Base-by-base conservation (phyloP, 2,329 filamentous ascomycete species). In the Metarhizium robertsii region DNA sequence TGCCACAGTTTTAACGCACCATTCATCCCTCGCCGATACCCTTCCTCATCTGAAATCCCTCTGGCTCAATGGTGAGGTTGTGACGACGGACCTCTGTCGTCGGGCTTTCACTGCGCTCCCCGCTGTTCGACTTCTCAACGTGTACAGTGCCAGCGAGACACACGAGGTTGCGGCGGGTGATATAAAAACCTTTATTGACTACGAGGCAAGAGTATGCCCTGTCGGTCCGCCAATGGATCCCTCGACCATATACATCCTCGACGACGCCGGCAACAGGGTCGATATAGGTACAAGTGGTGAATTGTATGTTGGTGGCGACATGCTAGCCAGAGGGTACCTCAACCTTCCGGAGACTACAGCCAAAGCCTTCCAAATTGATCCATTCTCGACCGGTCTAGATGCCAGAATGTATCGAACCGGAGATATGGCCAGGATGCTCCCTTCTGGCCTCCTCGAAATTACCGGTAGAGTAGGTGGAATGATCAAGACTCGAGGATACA, bases 21-120 rank as follows among this genome's bases (percentile, higher is more conserved):
- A 90, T 66, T 76, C 85, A 7, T 76, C 85, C 48, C 78, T 92
- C 53, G 82, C 79, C 18, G 71, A 75, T 30, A 79, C 81, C 46
- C 75, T 92, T 8, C 84, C 86, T 7, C 70, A 86, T 18, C 73
- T 92, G 55, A 81, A 80, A 48, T 88, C 85, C 0, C 70, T 92
- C 34, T 92, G 88, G 88, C 75, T 92, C 34, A 92, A 92, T 61
- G 88, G 88, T 52, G 88, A 92, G 70, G 88, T 92, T 1, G 88
- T 92, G 53, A 89, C 87, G 0, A 87, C 87, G 0, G 88, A 92
- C 64, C 79, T 92, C 16, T 87, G 85, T 36, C 81, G 83, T 30
- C 80, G 87, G 45, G 85, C 83, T 2, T 75, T 87, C 53, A 80
- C 81, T 54, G 84, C 85, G 2, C 76, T 92, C 4, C 87, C 88